These are phyloP conservation scores for Wickerhamomyces strasburgensis DNA, from an alignment of 805 yeast genomes.

Conservation along the genomic window DNA sequence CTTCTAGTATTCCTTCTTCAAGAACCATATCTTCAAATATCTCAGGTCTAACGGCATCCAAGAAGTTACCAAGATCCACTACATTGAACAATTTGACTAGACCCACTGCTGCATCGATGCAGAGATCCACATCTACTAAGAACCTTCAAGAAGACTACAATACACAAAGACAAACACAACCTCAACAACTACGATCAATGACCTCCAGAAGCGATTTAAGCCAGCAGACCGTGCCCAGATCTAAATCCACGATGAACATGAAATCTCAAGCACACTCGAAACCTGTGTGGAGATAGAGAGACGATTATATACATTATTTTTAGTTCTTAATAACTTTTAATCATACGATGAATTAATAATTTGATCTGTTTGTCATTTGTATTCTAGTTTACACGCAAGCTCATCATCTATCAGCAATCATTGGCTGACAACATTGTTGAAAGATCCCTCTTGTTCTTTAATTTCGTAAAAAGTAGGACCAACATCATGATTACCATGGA, in stretches of 20 bases:
- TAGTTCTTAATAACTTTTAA: no score
- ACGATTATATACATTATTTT: slow-evolving; percentile 1
- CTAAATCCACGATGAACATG: slow-evolving; percentile 9
- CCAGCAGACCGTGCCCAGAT: slow-evolving; percentile 3
- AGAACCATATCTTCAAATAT: slow-evolving; percentile 11
- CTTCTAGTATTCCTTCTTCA: slow-evolving; percentile 8
- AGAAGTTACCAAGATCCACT: slow-evolving; percentile 17
- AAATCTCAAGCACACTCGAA: slow-evolving; percentile 5
- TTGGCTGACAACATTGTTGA: slow-evolving; percentile 60
- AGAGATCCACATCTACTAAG: slow-evolving; percentile 16
- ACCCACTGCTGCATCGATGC: slow-evolving; percentile 22
- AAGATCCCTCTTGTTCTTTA: slow-evolving; percentile 82
- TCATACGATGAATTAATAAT: background rate
- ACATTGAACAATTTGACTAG: slow-evolving; percentile 16
- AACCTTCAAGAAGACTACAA: slow-evolving; percentile 9
- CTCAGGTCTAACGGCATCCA: slow-evolving; percentile 10
- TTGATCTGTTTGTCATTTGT: background rate
- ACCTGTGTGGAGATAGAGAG: slow-evolving; percentile 20
- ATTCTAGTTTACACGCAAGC: background rate
- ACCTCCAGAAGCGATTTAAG: background rate
- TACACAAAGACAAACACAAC: slow-evolving; percentile 9
- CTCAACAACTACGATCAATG: slow-evolving; percentile 1
- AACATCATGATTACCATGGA: slow-evolving; percentile 92
- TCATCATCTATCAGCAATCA: no score
- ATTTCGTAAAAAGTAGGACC: slow-evolving; percentile 89